Evolutionary conservation across 2,329 filamentous ascomycete genomes (phyloP), one percentile per base, ranked within the genome.

Genomic region (Apiospora rasikravindrae): DNA sequence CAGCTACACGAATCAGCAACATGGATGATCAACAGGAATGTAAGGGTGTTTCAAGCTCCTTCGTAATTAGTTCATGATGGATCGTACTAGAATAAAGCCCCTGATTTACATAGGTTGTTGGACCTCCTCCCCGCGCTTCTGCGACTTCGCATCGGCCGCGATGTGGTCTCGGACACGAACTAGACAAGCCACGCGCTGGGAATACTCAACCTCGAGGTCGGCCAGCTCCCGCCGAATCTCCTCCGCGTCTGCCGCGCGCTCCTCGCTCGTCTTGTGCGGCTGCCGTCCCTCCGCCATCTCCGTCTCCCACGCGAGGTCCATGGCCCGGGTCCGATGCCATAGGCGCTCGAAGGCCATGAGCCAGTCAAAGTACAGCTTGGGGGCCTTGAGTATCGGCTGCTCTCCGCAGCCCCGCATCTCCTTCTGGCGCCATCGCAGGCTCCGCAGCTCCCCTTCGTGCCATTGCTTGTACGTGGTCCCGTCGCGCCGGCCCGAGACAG

Each of bases 281-380:
- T 14, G 57, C 22, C 14, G n/a, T 33, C 6, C 19, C 19, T 14
- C 19, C 8, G 19, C 33, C 10, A 2, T 13, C 10, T 2, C 10
- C 57, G 40, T 64, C 57, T 64, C 57, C 57, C 57, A 64, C 29
- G 40, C 8, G 29, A 64, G 8, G 22, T 64, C 57, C 19, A 69
- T 19, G 16, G 37, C 22, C 44, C 47, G 67, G 19, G 47, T 49
- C 1, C 26, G 44, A 44, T 29, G 37, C 67, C 67, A 69, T 19
- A 69, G 22, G 26, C 44, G 44, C 67, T 69, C 67, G 67, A 69
- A 69, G 67, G 67, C 67, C 26, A 19, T 37, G 44, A 69, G 67
- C 67, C 44, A 37, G 16, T 49, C 67, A 4, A 69, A 49, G 67
- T 69, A 69, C 29, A 4, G 33, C 19, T 8, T 24, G 19, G 57